Base-by-base conservation (phyloP, 495 filamentous ascomycete species). In the Hyaloscypha bicolor region DNA sequence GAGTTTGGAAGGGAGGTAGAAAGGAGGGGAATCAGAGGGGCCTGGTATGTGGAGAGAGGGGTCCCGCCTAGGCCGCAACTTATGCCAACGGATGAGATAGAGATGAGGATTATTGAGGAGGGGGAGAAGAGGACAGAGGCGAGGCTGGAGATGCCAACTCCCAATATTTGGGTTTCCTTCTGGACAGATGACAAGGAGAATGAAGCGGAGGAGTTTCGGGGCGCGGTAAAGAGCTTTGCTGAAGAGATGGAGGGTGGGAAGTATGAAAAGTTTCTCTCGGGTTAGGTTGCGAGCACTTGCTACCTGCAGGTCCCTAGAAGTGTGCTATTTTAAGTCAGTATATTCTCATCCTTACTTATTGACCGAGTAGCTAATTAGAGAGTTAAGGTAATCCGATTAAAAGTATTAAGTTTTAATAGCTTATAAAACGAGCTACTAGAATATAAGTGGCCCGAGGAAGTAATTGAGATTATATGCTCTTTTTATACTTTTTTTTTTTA, bases 61-160 rank as follows among this genome's bases (percentile, higher is more conserved):
- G 12, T 59, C 1, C 9, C 29, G 9, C 30, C 29, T 59, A 29
- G 25, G 11, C 56, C 56, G 9, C 35, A 9, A 6, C 30, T 33
- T 12, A 59, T 59, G 56, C 56, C 56, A 9, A 59, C 5, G 9
- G 30, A 59, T 59, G 25, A 29, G 0, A 21, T 33, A 4, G 30
- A 59, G 29, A 1, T n/a, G 30, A 59, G 11, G 56, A 59, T 59
- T 19, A 59, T 37, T 21, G 56, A 56, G 30, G 53, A 56, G 8
- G 30, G 19, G 22, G 53, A 56, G 30, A 16, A 12, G 30, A 56
- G 11, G 19, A 6, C 53, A 4, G 16, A 9, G 6, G 53, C 53
- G 9, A 25, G 53, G 9, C 5, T 30, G 21, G 9, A 56, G 53
- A 16, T 32, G 30, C 21, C 53, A 14, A 25, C 9, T 9, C 6